A percentile compares a stretch with the other conserved stretches of the same genome.
Evolutionary conservation across 441 rosid genomes (phyloP).

Genomic region (Populus hybrid): DNA sequence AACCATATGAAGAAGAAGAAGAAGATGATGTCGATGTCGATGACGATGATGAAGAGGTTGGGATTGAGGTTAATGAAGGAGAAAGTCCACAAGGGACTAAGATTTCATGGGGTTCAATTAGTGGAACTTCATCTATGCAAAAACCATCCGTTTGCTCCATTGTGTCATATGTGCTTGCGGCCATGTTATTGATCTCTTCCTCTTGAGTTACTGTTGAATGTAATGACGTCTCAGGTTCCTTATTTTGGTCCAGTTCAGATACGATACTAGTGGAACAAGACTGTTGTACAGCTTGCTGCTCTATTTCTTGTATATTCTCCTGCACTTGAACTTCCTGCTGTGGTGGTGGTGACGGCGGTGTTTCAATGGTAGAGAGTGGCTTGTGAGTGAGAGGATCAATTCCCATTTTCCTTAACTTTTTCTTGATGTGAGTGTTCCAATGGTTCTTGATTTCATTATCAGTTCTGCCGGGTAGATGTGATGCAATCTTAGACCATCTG

Average conservation of each 20-base stretch:
- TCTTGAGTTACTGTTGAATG: slow-evolving; percentile 22
- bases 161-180: slow-evolving; percentile 21
- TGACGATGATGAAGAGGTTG: slow-evolving; percentile 28
- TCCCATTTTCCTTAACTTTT: slow-evolving; percentile 83
- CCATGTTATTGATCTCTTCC: slow-evolving; percentile 25
- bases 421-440: slow-evolving; percentile 95
- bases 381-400: slow-evolving; percentile 87
- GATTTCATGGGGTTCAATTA: slow-evolving; percentile 66
- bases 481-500: slow-evolving; percentile 97
- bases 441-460: slow-evolving; percentile 95
- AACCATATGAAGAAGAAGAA: slow-evolving; percentile 32
- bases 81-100: slow-evolving; percentile 40
- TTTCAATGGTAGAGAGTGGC: slow-evolving; percentile 40
- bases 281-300: slow-evolving; percentile 9
- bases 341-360: slow-evolving; percentile 13
- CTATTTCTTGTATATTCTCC: neutral
- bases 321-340: slow-evolving; percentile 21
- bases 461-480: slow-evolving; percentile 89
- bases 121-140: slow-evolving; percentile 65
- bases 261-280: neutral
- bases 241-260: slow-evolving; percentile 7
- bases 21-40: slow-evolving; percentile 40
- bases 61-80: slow-evolving; percentile 36
- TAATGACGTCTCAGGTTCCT: slow-evolving; percentile 21
- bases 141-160: slow-evolving; percentile 39